Evolutionary conservation across 176 grass and related monocot species (phyloP), one percentile per base, ranked within the genome.

Genomic region (Luzula sylvatica): DNA sequence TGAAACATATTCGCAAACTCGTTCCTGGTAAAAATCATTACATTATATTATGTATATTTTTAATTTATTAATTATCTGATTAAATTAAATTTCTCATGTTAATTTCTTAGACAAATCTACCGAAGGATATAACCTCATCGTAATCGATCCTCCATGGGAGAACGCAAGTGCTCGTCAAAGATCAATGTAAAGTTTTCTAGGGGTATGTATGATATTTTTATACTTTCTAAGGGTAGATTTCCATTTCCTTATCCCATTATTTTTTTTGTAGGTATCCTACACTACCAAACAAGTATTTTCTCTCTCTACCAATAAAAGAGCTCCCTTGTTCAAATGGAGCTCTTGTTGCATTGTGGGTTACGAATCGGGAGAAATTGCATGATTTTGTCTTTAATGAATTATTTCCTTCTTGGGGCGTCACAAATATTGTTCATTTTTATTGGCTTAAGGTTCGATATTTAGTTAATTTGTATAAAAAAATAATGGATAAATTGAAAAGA

Each of bases 141-240:
- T 96, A 50, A 62, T 96, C 38, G 90, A 89, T 23, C 84, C 84
- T 14, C 90, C 90, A 65, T 89, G 90, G 90, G 90, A 96, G 68
- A 96, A 96, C 65, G 84, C 70, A 70, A 89, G 71, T 86, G 90
- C 72, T 75, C 55, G 46, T 55, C 84, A 96, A 50, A 96, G 88
- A 79, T 56, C 64, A 78, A 49, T 4, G 84, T 96, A 83, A 79
- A 58, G n/a, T n/a, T 58, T 40, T 59, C 41, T 7, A 15, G 11
- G 56, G 16, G 12, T 14, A 11, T 24, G 23, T 42, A 35, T 35
- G 53, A 42, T 26, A 46, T 47, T n/a, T 62, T 62, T 15, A 47
- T 23, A 15, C n/a, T n/a, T n/a, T n/a, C n/a, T n/a, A n/a, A n/a
- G n/a, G n/a, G n/a, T n/a, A n/a, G n/a, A n/a, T n/a, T n/a, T n/a